A percentile compares a stretch with the other conserved stretches of the same genome.
phyloP scores from a whole-genome alignment of 2,329 filamentous ascomycete genomes.

The Cordyceps tenuipes region DNA sequence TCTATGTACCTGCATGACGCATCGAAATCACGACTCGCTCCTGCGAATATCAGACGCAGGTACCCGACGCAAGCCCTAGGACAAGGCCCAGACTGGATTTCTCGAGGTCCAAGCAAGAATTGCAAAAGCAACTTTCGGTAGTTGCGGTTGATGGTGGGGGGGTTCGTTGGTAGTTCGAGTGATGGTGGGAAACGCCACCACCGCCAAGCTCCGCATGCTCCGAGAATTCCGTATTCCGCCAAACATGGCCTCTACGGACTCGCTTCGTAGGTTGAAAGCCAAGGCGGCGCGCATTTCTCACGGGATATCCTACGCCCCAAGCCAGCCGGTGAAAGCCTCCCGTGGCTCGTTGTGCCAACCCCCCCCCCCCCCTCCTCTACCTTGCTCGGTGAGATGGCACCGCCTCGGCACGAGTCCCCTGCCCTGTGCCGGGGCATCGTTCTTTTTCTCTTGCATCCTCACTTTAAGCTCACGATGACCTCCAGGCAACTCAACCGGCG shows the following conservation, averaged over 20 bases:
- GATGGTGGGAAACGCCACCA: background rate
- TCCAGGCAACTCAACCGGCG: slow-evolving; percentile 45
- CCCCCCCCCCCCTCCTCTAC: no score
- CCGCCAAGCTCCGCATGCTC: background rate
- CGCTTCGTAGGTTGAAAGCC: background rate
- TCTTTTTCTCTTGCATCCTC: slow-evolving; percentile 14
- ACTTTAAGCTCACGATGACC: slow-evolving; percentile 38
- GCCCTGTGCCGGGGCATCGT: no score
- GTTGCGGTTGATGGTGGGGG: background rate
- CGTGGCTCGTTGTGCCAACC: no score
- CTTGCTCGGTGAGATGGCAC: no score
- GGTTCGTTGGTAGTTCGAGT: background rate
- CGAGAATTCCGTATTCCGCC: background rate
- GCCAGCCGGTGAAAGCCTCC: background rate
- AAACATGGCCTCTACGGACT: background rate
- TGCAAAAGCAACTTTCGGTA: background rate
- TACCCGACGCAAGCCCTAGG: background rate
- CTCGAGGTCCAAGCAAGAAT: background rate
- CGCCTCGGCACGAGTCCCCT: background rate
- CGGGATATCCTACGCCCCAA: background rate
- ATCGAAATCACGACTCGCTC: background rate
- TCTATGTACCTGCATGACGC: background rate
- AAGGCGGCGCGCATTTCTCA: background rate
- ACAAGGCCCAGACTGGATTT: background rate
- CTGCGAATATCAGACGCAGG: background rate